Evolutionary conservation across 179 eudicot genomes (phyloP).

Genomic region (Beta lomatogona): DNA sequence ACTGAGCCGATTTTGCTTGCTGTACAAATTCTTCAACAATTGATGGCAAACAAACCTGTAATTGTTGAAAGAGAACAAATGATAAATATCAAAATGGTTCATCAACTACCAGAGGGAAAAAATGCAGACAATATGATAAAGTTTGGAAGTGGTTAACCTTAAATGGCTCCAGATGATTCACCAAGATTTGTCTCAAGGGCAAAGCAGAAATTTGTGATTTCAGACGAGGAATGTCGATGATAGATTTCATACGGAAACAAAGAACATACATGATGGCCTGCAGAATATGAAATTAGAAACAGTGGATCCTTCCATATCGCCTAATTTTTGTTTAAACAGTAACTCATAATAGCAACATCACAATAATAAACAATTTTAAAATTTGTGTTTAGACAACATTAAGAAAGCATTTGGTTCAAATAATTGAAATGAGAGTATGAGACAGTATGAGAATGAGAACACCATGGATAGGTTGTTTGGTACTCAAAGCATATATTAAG

Average conservation of each 20-base stretch:
- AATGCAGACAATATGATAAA: background rate
- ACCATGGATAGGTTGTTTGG: too few species aligned
- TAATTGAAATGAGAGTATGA: too few species aligned
- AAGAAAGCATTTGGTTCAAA: too few species aligned
- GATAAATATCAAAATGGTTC: background rate
- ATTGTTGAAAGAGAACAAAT: background rate
- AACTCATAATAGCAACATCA: too few species aligned
- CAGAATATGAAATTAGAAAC: conserved; percentile 27
- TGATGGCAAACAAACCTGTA: conserved; percentile 92
- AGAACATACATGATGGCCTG: conserved; percentile 94
- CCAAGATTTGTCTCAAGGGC: conserved; percentile 62
- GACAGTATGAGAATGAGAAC: too few species aligned
- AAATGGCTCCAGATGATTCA: conserved; percentile 63
- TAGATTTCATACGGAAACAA: conserved; percentile 84
- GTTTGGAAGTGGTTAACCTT: conserved; percentile 50
- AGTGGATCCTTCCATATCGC: background rate
- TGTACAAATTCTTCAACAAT: conserved; percentile 86
- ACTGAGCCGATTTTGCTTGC: conserved; percentile 62
- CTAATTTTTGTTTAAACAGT: background rate
- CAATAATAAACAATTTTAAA: too few species aligned
- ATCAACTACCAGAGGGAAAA: background rate
- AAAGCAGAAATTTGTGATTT: conserved; percentile 51
- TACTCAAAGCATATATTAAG: too few species aligned
- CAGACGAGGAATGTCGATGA: conserved; percentile 59
- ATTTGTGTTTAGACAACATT: background rate